Evolutionary conservation across 805 yeast species (phyloP).

Genomic region (Pichia kluyveri): DNA sequence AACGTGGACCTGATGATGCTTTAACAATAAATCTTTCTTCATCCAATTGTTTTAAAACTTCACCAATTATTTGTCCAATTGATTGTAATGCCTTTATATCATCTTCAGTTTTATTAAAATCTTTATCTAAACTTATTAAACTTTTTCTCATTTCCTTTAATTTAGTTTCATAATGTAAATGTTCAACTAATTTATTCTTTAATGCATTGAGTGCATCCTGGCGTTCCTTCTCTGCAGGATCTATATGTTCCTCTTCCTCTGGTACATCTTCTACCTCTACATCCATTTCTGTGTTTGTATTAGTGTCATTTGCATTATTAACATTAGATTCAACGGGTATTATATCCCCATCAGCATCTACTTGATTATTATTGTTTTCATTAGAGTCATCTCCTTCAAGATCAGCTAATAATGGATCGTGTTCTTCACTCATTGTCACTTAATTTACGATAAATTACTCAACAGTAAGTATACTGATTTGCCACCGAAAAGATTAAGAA

Average conservation of each 20-base stretch:
- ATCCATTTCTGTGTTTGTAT: neutral
- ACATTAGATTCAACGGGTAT: neutral
- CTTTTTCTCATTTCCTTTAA: conserved; percentile 75
- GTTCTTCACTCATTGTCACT: conserved; percentile 33
- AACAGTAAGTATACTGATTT: neutral
- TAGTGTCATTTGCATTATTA: neutral
- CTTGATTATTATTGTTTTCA: neutral
- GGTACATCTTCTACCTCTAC: neutral
- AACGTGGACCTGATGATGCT: conserved; percentile 95
- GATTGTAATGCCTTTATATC: conserved; percentile 96
- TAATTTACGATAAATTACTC: too few relatives aligned
- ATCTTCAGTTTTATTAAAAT: conserved; percentile 87
- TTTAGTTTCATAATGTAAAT: conserved; percentile 89
- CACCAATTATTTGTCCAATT: conserved; percentile 96
- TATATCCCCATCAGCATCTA: conserved; percentile 7
- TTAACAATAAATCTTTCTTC: conserved; percentile 93
- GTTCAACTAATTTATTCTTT: conserved; percentile 82
- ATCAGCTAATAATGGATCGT: conserved; percentile 72
- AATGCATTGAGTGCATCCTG: conserved; percentile 69
- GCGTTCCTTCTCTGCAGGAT: conserved; percentile 30
- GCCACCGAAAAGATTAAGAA: neutral
- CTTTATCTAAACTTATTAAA: conserved; percentile 75
- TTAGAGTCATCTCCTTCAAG: conserved; percentile 32
- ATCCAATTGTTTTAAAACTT: conserved; percentile 88
- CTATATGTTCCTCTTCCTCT: conserved; percentile 3